Base-by-base conservation (phyloP, 331 rosid genomes). In the Malus hybrid region DNA sequence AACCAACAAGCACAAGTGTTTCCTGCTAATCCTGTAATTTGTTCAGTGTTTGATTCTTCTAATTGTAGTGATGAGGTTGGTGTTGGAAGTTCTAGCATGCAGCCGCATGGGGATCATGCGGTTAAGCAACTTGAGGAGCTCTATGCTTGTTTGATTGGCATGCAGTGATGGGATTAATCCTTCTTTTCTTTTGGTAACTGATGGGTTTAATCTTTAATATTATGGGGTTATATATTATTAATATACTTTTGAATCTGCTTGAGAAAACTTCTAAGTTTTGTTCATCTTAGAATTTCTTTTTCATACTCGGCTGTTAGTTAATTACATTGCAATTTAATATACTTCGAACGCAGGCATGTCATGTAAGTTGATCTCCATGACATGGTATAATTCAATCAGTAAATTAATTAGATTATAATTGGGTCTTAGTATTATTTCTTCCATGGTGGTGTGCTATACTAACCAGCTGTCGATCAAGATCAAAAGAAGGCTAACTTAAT, bases 71-170 rank as follows among this genome's bases (percentile, higher is more conserved):
- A 36, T 54, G 66, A 66, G 10, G 86, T 68, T 39, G 83, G 80
- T 48, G 69, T 65, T 12, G 71, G 77, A 31, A 81, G 79, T 46
- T 83, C 80, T 9, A 77, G 82, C 50, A 4, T 67, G 32, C 76
- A 57, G 12, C 76, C 65, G 3, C 52, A 39, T 1, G 75, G 13
- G 7, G 20, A 24, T 34, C 56, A 61, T 39, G 57, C 24, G 67
- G 67, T 72, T 39, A 72, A 59, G 56, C 68, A 59, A 7, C 55
- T 60, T 27, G 76, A 72, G 68, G 76, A 72, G 18, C 57, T 72
- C 42, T 72, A 72, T 24, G 76, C 76, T 72, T 72, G 76, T 60
- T 72, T 72, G 76, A 72, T 72, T 44, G 76, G 69, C 42, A 72
- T 72, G 57, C 39, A 39, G 39, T 71, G 63, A 57, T 3, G 48